These are phyloP conservation scores for Acanthamoeba triangularis DNA, from an alignment of 208 protist species.

Conservation along the genomic window DNA sequence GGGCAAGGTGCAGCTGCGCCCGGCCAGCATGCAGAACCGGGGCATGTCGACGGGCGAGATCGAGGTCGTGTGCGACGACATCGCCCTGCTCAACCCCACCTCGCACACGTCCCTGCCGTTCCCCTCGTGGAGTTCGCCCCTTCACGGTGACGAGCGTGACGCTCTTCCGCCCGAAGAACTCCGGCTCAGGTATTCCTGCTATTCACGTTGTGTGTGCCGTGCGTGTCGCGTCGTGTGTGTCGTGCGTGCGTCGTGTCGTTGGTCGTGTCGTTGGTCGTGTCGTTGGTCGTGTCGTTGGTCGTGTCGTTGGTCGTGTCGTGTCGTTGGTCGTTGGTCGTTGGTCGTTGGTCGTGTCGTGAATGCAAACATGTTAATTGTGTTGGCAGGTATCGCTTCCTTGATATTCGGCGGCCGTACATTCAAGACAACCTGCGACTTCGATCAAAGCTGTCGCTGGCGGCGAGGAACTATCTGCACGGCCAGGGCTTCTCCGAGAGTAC, in stretches of 20 bases:
- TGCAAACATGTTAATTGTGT: not conserved
- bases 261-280: too few relatives aligned
- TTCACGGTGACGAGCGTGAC: slow-evolving; percentile 6
- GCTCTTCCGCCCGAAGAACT: slow-evolving; percentile 11
- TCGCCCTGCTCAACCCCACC: slow-evolving; percentile 57
- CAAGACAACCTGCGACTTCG: slow-evolving; percentile 83
- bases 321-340: too few relatives aligned
- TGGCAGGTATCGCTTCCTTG: slow-evolving; percentile 88
- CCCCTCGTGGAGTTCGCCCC: slow-evolving; percentile 61
- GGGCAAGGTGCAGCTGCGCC: slow-evolving; percentile 73
- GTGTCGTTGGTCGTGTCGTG: too few relatives aligned
- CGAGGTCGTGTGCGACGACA: slow-evolving; percentile 23
- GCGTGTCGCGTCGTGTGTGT: too few relatives aligned
- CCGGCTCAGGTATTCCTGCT: not conserved
- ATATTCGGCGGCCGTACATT: slow-evolving; percentile 83
- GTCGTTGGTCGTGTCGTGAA: not conserved
- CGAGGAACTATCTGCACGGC: slow-evolving; percentile 72
- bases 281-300: too few relatives aligned
- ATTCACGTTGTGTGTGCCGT: not conserved
- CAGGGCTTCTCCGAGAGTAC: not conserved
- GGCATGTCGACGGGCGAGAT: slow-evolving; percentile 77
- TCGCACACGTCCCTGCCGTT: slow-evolving; percentile 49
- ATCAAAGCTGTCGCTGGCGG: slow-evolving; percentile 74
- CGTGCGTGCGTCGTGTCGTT: too few relatives aligned
- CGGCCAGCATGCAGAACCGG: slow-evolving; percentile 59